Conservation (phyloP, 2,329 filamentous ascomycete species). For the Penicillium griseofulvum region DNA sequence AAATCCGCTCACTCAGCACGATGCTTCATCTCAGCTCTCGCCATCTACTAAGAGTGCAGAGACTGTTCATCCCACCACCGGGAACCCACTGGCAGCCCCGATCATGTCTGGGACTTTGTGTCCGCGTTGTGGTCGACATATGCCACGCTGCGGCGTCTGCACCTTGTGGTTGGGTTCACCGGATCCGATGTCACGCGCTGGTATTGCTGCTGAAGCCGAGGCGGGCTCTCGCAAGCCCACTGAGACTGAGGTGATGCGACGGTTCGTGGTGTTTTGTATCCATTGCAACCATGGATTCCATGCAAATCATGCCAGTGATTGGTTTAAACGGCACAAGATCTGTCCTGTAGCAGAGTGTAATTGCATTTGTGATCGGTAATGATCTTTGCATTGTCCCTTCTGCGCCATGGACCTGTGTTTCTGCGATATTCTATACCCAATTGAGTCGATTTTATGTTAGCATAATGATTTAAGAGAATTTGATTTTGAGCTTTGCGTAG, state of each 20-base stretch:
- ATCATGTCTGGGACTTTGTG: conserved; percentile 54
- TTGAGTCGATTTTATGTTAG: background rate
- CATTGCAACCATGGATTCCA: conserved; percentile 64
- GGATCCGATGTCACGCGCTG: conserved; percentile 49
- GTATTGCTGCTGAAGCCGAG: conserved; percentile 35
- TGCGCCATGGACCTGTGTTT: conserved; percentile 1
- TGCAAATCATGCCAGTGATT: conserved; percentile 60
- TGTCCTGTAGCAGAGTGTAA: conserved; percentile 43
- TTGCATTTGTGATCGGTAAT: conserved; percentile 42
- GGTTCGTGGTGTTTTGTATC: conserved; percentile 61
- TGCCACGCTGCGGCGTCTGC: conserved; percentile 63
- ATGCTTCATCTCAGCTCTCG: conserved; percentile 33
- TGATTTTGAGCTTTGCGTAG: background rate
- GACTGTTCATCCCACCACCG: conserved; percentile 34
- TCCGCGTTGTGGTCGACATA: conserved; percentile 59
- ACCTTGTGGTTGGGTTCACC: conserved; percentile 60
- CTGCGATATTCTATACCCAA: conserved; percentile 16
- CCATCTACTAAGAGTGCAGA: conserved; percentile 28
- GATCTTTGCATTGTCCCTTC: background rate
- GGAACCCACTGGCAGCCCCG: conserved; percentile 36
- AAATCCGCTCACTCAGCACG: conserved; percentile 52
- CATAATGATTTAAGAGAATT: background rate
- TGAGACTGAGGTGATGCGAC: conserved; percentile 50
- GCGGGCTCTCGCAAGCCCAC: conserved; percentile 24
- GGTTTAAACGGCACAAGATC: conserved; percentile 51